Evolutionary conservation across 2,329 filamentous ascomycete species (phyloP).

Genomic region (Fusarium clavum): DNA sequence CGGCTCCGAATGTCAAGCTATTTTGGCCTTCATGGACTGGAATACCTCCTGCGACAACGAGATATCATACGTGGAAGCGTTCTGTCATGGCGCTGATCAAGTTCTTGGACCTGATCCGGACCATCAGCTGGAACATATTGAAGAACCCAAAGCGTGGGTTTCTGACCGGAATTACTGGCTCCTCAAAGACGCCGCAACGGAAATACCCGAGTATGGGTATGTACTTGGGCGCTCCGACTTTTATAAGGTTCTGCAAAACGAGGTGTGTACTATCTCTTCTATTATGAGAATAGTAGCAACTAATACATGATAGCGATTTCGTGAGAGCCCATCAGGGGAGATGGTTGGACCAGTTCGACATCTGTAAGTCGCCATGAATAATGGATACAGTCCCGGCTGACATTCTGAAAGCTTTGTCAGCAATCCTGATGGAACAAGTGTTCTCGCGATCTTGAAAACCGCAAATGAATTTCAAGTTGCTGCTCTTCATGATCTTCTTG

Average conservation of each 20-base stretch:
- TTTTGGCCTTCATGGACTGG: no score
- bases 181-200: no score
- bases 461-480: background rate
- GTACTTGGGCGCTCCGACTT: no score
- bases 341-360: background rate
- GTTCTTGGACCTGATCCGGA: no score
- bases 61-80: no score
- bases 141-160: background rate
- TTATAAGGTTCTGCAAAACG: background rate
- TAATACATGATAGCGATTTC: background rate
- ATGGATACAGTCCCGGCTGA: background rate
- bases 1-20: background rate
- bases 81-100: no score
- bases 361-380: no score
- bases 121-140: no score
- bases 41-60: no score
- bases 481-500: constrained; percentile 15
- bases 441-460: constrained; percentile 14
- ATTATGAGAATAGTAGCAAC: background rate
- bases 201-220: no score
- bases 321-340: background rate
- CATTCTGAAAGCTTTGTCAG: constrained; percentile 23
- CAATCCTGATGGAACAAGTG: constrained; percentile 3
- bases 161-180: constrained; percentile 2
- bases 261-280: background rate